Percentiles rank a stretch among this genome's conserved stretches.
These are phyloP conservation scores for Euphorbia schlechtendalii DNA, from an alignment of 441 rosid genomes.

Conservation along the genomic window DNA sequence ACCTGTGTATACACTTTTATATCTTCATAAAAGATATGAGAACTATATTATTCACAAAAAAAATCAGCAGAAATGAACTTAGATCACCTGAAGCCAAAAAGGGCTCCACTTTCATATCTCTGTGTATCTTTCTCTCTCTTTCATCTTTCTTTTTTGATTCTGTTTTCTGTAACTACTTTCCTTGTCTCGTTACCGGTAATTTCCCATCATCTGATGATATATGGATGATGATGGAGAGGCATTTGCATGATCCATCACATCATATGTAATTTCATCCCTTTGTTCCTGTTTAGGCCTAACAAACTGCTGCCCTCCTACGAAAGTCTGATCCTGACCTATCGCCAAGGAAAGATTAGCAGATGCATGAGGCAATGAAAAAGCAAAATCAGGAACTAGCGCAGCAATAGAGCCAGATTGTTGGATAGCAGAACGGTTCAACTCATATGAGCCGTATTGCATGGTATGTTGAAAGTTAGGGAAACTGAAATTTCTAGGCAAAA, in stretches of 20 bases:
- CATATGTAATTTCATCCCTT: slow-evolving; percentile 34
- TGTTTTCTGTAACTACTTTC: not conserved
- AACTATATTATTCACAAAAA: not conserved
- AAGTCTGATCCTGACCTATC: slow-evolving; percentile 23
- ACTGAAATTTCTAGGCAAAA: slow-evolving; percentile 33
- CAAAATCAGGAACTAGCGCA: slow-evolving; percentile 38
- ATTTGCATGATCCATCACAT: slow-evolving; percentile 30
- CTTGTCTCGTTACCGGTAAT: slow-evolving; percentile 23
- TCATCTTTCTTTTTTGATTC: not conserved
- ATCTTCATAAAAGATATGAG: not conserved
- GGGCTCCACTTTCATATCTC: not conserved
- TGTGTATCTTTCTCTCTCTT: too few species aligned
- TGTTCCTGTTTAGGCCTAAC: slow-evolving; percentile 42
- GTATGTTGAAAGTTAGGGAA: slow-evolving; percentile 29
- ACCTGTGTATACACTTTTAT: not conserved
- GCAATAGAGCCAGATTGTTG: slow-evolving; percentile 30
- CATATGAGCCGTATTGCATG: slow-evolving; percentile 29
- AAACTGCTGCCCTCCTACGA: slow-evolving; percentile 29
- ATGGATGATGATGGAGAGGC: slow-evolving; percentile 23
- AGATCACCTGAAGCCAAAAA: not conserved
- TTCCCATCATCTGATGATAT: slow-evolving; percentile 28
- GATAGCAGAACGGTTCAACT: slow-evolving; percentile 24
- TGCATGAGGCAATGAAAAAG: slow-evolving; percentile 32
- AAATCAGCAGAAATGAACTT: not conserved
- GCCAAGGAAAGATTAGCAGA: slow-evolving; percentile 29